Evolutionary conservation across 2,329 filamentous ascomycete species (phyloP), one percentile per base, ranked within the genome.

Genomic region (Trichoderma cornu-damae): DNA sequence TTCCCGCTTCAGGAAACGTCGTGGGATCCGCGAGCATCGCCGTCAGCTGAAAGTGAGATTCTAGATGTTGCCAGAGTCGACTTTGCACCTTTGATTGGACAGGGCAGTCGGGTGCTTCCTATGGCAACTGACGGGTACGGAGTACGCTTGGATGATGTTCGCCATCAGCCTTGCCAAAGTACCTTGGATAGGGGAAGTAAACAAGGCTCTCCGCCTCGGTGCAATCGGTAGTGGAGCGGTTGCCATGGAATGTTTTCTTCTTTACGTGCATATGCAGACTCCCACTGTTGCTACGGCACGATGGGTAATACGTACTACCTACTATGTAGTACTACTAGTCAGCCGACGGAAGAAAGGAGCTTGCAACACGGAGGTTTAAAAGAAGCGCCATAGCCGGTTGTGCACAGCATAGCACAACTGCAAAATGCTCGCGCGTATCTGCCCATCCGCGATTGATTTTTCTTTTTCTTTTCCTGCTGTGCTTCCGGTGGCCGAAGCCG

Each of bases 1-100:
- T 44, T 22, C 9, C 58, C 58, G 24, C 48, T 44, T 58, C 40
- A 18, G 58, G 48, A 49, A 58, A 18, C 53, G 47, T 47, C 20
- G 28, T 43, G 43, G 53, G 53, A 57, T 52, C 32, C 22, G 48
- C 24, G 11, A 50, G 14, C 34, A 43, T 43, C 9, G n/a, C 48
- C 22, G 32, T 47, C 28, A 60, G 55, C 55, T 60, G 55, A 58
- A 40, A 46, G 38, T 28, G 37, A 43, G 43, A 53, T 46, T 46
- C 28, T 43, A 16, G 42, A 26, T 22, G 35, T 30, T 43, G 35
- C 40, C 42, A 43, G 47, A 47, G 38, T 16, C n/a, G 4, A 12
- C n/a, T 43, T 43, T 50, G 20, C 11, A 12, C 7, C 26, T 28
- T 9, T 57, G 14, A 42, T 48, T 53, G 49, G 56, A 40, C 11